Evolutionary conservation across 495 filamentous ascomycete species (phyloP).

Genomic region (Aspergillus mulundensis): DNA sequence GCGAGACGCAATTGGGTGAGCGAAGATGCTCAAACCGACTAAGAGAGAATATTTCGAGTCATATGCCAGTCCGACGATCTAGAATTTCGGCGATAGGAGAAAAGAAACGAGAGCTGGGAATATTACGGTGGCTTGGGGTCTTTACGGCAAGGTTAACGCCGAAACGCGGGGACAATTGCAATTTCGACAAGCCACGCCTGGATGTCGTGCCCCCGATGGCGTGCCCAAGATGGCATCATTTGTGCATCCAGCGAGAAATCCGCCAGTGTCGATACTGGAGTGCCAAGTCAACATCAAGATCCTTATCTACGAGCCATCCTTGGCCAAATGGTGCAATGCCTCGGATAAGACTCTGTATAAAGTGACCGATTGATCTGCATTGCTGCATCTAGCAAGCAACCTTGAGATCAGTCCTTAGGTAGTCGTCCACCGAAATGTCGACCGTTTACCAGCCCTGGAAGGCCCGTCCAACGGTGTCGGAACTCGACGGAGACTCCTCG

Average conservation of each 20-base stretch:
- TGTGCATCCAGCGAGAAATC: not conserved
- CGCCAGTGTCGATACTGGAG: not conserved
- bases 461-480: not conserved
- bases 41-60: not conserved
- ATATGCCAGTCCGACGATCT: not conserved
- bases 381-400: too few relatives aligned
- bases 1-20: not conserved
- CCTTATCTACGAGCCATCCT: constrained; percentile 5
- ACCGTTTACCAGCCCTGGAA: constrained; percentile 10
- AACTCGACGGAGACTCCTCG: constrained; percentile 1
- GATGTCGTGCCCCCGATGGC: not conserved
- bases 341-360: not conserved
- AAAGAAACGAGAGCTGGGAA: not conserved
- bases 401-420: not conserved
- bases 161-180: not conserved
- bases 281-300: not conserved
- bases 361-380: not conserved
- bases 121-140: not conserved
- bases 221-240: constrained; percentile 7
- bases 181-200: not conserved
- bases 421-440: not conserved
- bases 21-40: not conserved
- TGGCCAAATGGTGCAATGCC: constrained; percentile 7
- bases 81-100: constrained; percentile 2
- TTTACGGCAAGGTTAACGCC: not conserved